Conservation (phyloP, 306 rosid species). For the Vigna unguiculata region DNA sequence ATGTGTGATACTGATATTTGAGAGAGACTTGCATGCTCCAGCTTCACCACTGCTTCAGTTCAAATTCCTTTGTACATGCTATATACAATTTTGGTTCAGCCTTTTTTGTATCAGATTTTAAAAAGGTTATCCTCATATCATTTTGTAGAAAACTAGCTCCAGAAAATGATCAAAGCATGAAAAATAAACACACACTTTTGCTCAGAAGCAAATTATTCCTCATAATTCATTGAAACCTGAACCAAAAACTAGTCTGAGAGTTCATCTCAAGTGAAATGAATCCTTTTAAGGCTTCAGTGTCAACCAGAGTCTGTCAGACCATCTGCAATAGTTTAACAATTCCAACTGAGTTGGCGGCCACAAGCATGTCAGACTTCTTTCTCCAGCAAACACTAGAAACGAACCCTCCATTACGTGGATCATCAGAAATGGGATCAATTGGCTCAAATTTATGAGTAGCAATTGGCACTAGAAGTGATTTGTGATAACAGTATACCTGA, state of each 20-base stretch:
- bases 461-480: conserved; percentile 69
- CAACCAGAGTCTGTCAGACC: conserved; percentile 47
- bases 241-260: conserved; percentile 14
- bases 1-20: neutral
- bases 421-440: conserved; percentile 60
- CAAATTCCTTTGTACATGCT: conserved; percentile 40
- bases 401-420: conserved; percentile 57
- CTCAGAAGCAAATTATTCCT: neutral
- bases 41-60: conserved; percentile 32
- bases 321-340: conserved; percentile 66
- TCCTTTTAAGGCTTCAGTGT: conserved; percentile 34
- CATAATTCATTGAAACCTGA: conserved; percentile 18
- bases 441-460: conserved; percentile 65
- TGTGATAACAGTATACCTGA: conserved; percentile 73
- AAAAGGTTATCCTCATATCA: conserved; percentile 1
- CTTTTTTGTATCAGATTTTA: conserved; percentile 29
- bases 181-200: conserved; percentile 6
- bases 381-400: conserved; percentile 83
- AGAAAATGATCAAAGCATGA: conserved; percentile 19
- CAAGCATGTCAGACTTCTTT: conserved; percentile 65
- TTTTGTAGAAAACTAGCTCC: conserved; percentile 6
- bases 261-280: conserved; percentile 33
- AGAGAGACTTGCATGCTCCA: conserved; percentile 30
- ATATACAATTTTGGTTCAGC: conserved; percentile 34
- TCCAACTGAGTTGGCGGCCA: conserved; percentile 77